These are phyloP conservation scores for Ambrosiella beaveri DNA, from an alignment of 2,329 filamentous ascomycete species.

Conservation along the genomic window DNA sequence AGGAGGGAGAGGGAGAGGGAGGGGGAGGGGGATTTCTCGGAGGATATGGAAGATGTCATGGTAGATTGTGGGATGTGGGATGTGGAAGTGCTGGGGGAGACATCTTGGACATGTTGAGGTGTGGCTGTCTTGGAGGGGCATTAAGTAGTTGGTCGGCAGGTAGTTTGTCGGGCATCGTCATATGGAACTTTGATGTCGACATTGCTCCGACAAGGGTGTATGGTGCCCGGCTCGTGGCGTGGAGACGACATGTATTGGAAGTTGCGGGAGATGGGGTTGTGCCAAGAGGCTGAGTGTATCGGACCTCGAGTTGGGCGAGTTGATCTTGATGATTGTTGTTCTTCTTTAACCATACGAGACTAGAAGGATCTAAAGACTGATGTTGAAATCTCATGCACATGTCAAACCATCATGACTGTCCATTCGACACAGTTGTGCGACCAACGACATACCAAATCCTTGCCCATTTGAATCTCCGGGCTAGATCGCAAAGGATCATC, in stretches of 20 bases:
- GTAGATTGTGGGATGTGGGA: neutral
- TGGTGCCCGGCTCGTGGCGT: neutral
- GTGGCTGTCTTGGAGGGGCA: neutral
- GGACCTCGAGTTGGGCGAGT: too few relatives aligned
- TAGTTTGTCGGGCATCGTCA: neutral
- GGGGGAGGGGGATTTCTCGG: neutral
- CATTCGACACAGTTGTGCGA: too few relatives aligned
- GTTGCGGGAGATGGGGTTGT: too few relatives aligned
- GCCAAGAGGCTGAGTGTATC: too few relatives aligned
- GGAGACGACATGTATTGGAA: neutral
- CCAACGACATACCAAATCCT: too few relatives aligned
- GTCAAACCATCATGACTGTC: too few relatives aligned
- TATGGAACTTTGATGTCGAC: neutral
- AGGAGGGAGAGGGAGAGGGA: neutral
- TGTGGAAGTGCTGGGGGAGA: neutral
- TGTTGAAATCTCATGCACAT: neutral
- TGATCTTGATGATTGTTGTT: too few relatives aligned
- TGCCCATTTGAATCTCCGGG: too few relatives aligned
- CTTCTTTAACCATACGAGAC: neutral
- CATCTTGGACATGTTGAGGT: neutral
- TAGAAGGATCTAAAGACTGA: neutral
- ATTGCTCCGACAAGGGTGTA: neutral
- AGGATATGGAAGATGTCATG: neutral
- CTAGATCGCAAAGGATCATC: too few relatives aligned
- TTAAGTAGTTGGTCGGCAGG: neutral